These are phyloP conservation scores for Epichloe bromicola DNA, from an alignment of 2,329 filamentous ascomycete species.

Conservation along the genomic window DNA sequence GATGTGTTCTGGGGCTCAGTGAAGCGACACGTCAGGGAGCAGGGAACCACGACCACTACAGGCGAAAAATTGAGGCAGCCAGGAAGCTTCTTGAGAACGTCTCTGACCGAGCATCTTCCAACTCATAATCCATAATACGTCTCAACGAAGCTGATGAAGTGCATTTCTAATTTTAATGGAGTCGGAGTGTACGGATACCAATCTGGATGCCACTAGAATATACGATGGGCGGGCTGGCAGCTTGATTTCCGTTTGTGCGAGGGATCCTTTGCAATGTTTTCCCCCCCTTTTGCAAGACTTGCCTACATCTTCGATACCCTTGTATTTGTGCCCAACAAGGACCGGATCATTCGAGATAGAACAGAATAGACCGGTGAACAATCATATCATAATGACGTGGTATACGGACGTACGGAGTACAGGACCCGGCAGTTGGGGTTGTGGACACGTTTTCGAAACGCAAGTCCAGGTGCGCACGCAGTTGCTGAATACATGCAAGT, in stretches of 20 bases:
- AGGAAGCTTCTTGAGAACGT: constrained; percentile 50
- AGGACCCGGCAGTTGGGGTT: background rate
- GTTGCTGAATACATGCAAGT: background rate
- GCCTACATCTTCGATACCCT: constrained; percentile 14
- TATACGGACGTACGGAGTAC: background rate
- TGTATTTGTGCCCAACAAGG: constrained; percentile 4
- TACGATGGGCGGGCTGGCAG: background rate
- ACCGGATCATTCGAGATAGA: background rate
- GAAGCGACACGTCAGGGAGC: constrained; percentile 40
- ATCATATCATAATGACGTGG: background rate
- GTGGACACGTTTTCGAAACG: background rate
- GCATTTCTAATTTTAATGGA: background rate
- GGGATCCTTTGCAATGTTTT: background rate
- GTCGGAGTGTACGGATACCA: no score
- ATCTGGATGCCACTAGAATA: no score
- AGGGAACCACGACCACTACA: constrained; percentile 50
- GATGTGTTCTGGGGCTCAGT: constrained; percentile 45
- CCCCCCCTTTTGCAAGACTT: background rate
- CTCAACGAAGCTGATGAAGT: constrained; percentile 1
- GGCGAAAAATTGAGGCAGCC: constrained; percentile 63
- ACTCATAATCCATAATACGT: background rate
- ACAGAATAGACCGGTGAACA: background rate
- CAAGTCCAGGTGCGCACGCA: background rate
- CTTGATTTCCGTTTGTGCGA: background rate
- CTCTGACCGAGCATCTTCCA: background rate